phyloP scores from a whole-genome alignment of 495 filamentous ascomycete species.

The Aspergillus conjunctus region DNA sequence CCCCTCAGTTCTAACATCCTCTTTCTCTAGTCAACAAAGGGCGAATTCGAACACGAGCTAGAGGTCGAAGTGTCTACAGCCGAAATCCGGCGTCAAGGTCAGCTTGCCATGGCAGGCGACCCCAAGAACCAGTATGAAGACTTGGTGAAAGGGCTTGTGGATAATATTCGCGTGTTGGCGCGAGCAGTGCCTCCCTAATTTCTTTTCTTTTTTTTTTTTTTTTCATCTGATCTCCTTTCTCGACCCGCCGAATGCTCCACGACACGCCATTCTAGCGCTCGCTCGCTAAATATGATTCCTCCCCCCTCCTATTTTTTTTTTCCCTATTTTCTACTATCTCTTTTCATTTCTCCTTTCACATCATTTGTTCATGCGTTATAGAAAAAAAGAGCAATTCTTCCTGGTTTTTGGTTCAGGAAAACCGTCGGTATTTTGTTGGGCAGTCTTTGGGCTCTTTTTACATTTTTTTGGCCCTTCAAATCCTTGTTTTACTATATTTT shows the following conservation, averaged over 20 bases:
- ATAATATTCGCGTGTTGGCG: slow-evolving; percentile 77
- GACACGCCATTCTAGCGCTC: no score
- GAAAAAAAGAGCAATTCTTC: no score
- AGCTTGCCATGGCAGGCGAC: slow-evolving; percentile 55
- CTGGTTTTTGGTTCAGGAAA: no score
- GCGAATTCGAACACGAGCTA: slow-evolving; percentile 80
- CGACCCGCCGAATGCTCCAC: no score
- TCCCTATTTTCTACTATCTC: background rate
- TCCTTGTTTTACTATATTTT: slow-evolving; percentile 19
- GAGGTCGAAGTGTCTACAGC: slow-evolving; percentile 78
- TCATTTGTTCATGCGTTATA: no score
- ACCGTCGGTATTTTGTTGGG: no score
- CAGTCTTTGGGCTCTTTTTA: no score
- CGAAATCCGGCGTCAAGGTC: slow-evolving; percentile 69
- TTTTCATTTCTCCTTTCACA: background rate
- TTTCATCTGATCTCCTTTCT: background rate
- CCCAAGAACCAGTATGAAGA: slow-evolving; percentile 67
- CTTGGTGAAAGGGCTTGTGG: slow-evolving; percentile 77
- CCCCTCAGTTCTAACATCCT: slow-evolving; percentile 5
- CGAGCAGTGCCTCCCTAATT: slow-evolving; percentile 47
- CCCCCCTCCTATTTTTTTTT: background rate
- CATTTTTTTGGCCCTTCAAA: no score
- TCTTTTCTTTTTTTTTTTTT: slow-evolving; percentile 22
- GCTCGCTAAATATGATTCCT: background rate
- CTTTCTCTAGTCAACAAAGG: slow-evolving; percentile 42